phyloP scores from a whole-genome alignment of 148 eudicot species.

The Nepenthes mirabilis region DNA sequence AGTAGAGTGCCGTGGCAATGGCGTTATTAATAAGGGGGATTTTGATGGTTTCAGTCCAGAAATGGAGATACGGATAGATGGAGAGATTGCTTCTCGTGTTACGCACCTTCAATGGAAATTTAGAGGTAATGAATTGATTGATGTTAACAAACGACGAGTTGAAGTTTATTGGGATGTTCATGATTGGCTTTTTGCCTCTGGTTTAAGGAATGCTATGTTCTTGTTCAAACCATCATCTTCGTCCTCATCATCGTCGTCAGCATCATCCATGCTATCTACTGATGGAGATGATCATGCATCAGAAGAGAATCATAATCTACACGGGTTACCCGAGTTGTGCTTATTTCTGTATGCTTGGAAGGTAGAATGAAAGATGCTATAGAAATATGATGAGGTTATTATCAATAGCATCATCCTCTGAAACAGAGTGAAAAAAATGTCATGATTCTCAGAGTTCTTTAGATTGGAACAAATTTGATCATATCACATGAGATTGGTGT shows the following conservation, averaged over 20 bases:
- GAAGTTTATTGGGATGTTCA: constrained; percentile 96
- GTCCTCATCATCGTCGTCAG: constrained; percentile 12
- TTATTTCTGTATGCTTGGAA: constrained; percentile 92
- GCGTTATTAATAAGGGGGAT: constrained; percentile 3
- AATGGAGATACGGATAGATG: constrained; percentile 76
- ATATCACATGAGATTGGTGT: too few relatives aligned
- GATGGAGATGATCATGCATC: constrained; percentile 10
- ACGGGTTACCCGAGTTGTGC: constrained; percentile 44
- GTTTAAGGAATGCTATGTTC: constrained; percentile 75
- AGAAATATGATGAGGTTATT: too few relatives aligned
- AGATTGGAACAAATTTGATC: too few relatives aligned
- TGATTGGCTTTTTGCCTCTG: constrained; percentile 86
- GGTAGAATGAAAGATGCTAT: constrained; percentile 41
- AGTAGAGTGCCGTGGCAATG: constrained; percentile 49
- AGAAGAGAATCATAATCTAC: constrained; percentile 4
- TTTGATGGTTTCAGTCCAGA: constrained; percentile 36
- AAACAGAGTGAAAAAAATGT: too few relatives aligned
- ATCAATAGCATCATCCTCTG: too few relatives aligned
- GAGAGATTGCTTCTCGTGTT: constrained; percentile 50
- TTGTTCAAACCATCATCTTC: constrained; percentile 43
- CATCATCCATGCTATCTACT: constrained; percentile 20
- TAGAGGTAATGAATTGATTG: constrained; percentile 62
- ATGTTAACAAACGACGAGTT: constrained; percentile 36
- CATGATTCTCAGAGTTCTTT: too few relatives aligned
- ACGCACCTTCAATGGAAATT: constrained; percentile 90